Evolutionary conservation across 352 stramenopile genomes (phyloP), one percentile per base, ranked within the genome.

Genomic region (Elongisporangium senticosum): DNA sequence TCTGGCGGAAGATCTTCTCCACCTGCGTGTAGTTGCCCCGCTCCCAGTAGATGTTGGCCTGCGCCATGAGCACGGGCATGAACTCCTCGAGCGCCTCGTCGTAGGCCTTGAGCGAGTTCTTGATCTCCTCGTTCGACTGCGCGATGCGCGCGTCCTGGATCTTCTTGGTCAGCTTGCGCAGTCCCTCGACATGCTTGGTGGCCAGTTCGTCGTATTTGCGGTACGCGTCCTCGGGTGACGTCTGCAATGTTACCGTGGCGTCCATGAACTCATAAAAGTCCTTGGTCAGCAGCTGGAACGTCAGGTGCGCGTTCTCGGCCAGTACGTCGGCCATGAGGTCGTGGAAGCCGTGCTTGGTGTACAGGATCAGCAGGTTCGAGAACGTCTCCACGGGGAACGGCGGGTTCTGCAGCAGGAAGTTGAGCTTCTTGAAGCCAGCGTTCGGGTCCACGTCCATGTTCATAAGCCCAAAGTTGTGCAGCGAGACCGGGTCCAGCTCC

Each of bases 231-330:
- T 98, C 93, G 0, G 96, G 93, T n/a, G 87, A 97, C 8, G 92
- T 97, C 57, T 96, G 80, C 23, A 91, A 71, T 68, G 97, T 97
- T 60, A 98, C 95, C 7, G 87, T 93, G 43, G 94, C 91, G 62
- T 99, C 92, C 65, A 99, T 88, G 56, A 98, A 99, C 20, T 98
- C 87, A 67, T 97, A 98, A 37, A 98, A 89, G 62, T 98, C 95
- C 53, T 93, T 84, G 3, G 79, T 88, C 17, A 99, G 75, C 55
- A 98, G 76, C 66, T 98, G 94, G 68, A 97, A 97, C 21, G 93
- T 98, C 58, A 98, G 60, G 58, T 98, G 91, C 5, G 83, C 67
- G 57, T 98, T 98, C 69, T 98, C 89, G 24, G 96, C 96, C n/a
- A 99, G 77, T 51, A 98, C 88, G 56, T 98, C 95, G 17, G 90